These are phyloP conservation scores for Penicillium arizonense DNA, from an alignment of 495 filamentous ascomycete genomes.

Conservation along the genomic window DNA sequence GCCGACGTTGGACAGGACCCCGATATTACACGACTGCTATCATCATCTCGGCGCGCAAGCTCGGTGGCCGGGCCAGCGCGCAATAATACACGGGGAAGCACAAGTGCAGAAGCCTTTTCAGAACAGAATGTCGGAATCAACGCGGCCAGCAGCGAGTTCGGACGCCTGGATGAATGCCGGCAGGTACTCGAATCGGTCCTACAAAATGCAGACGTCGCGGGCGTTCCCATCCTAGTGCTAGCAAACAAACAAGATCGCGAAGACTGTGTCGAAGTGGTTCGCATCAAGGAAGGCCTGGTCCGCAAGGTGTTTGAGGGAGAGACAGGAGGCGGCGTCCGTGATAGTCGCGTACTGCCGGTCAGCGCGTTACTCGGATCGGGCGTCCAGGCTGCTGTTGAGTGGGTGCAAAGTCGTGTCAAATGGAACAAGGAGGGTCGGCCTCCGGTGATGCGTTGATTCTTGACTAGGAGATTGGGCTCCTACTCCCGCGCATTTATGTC, in stretches of 20 bases:
- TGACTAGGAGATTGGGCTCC: background rate
- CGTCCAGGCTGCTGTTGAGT: slow-evolving; percentile 92
- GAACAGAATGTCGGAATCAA: slow-evolving; percentile 38
- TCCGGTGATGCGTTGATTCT: slow-evolving; percentile 78
- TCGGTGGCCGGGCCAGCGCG: slow-evolving; percentile 27
- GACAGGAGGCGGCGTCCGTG: slow-evolving; percentile 76
- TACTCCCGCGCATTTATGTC: background rate
- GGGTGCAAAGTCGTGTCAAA: slow-evolving; percentile 84
- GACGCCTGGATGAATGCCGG: slow-evolving; percentile 83
- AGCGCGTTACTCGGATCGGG: slow-evolving; percentile 89
- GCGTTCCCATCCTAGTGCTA: slow-evolving; percentile 86
- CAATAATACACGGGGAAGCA: slow-evolving; percentile 2
- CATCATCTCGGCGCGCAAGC: slow-evolving; percentile 27
- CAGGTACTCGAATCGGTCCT: slow-evolving; percentile 84
- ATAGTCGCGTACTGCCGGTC: slow-evolving; percentile 87
- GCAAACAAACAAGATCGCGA: slow-evolving; percentile 98
- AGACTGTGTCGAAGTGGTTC: slow-evolving; percentile 94
- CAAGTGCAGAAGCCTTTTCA: slow-evolving; percentile 25
- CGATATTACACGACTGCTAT: slow-evolving; percentile 39
- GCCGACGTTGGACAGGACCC: slow-evolving; percentile 84
- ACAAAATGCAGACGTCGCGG: slow-evolving; percentile 77
- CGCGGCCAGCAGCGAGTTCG: slow-evolving; percentile 52
- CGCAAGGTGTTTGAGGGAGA: slow-evolving; percentile 94
- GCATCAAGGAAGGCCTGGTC: slow-evolving; percentile 94
- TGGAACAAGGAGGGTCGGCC: slow-evolving; percentile 95